Base-by-base conservation (phyloP, 2,329 filamentous ascomycete genomes). In the Aspergillus caelatus region DNA sequence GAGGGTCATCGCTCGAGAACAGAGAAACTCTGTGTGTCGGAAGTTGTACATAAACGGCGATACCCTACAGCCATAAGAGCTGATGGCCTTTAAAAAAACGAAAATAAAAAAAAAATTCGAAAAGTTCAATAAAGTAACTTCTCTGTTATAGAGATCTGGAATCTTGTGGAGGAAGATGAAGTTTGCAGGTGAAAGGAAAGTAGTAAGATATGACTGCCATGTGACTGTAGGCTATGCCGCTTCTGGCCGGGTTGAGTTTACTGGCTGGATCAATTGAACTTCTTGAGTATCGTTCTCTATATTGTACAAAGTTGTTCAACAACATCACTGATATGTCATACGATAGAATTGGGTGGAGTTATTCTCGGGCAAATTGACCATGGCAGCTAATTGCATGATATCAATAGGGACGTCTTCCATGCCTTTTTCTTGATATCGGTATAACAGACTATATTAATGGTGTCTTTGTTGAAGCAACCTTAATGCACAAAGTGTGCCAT, bases 21-120 rank as follows among this genome's bases (percentile, higher is more conserved):
- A 23, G 52, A 48, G 45, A 48, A 48, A 23, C n/a, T 16, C 23
- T 30, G 16, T 54, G 32, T 23, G 46, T 50, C 30, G 53, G 23
- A 36, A 57, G 32, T 30, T 64, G 59, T 64, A 64, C 46, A 64
- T 62, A 62, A 55, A 61, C 23, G 59, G 59, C 32, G 62, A 64
- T 59, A 64, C 62, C 62, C 54, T 30, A 30, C 28, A 43, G 50
- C 43, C 36, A 32, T 56, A 55, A 4, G 58, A 57, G 58, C 50
- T 30, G 46, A 34, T 52, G 30, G 10, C 16, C 26, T 48, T 48
- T 23, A 21, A 23, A 45, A 45, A 39, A 26, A 26, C 2, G 4
- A 26, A 26, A 26, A 26, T 3, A 26, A 26, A 26, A 45, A 53
- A 53, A 63, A 63, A 63, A 26, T 50, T 45, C 28, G 48, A 58